Evolutionary conservation across 106 monocot species (phyloP).

Genomic region (Chionographis japonica): DNA sequence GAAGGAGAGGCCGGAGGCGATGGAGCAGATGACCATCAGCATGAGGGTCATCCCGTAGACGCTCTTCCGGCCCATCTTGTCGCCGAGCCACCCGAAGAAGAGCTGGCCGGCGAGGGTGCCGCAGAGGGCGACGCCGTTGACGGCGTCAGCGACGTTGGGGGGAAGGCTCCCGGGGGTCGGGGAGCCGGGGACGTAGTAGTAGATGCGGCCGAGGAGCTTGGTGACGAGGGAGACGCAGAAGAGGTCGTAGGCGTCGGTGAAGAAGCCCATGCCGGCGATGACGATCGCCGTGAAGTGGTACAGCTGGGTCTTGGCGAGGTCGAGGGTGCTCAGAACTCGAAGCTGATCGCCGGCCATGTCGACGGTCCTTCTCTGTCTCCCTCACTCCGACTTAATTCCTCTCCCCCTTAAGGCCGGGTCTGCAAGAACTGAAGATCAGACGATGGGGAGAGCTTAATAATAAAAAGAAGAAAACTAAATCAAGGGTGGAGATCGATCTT

Average conservation of each 20-base stretch:
- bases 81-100: constrained; percentile 51
- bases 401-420: no score
- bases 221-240: constrained; percentile 90
- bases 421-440: no score
- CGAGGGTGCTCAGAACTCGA: constrained; percentile 39
- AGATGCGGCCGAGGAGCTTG: constrained; percentile 86
- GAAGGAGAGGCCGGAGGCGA: constrained; percentile 36
- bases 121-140: constrained; percentile 40
- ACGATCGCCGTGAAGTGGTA: constrained; percentile 89
- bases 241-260: constrained; percentile 96
- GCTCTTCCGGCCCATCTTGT: constrained; percentile 38
- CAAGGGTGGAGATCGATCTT: no score
- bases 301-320: constrained; percentile 74
- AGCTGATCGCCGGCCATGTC: constrained; percentile 15
- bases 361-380: background rate
- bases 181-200: constrained; percentile 33
- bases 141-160: constrained; percentile 31
- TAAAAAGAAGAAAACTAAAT: no score
- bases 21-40: constrained; percentile 29
- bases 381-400: background rate
- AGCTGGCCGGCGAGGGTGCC: constrained; percentile 41
- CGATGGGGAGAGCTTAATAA: no score
- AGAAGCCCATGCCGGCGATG: constrained; percentile 93
- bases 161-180: constrained; percentile 27
- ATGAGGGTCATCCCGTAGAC: constrained; percentile 42